A percentile compares a stretch with the other conserved stretches of the same genome.
Conservation (phyloP, 495 filamentous ascomycete genomes). For the Trichoderma reesei region DNA sequence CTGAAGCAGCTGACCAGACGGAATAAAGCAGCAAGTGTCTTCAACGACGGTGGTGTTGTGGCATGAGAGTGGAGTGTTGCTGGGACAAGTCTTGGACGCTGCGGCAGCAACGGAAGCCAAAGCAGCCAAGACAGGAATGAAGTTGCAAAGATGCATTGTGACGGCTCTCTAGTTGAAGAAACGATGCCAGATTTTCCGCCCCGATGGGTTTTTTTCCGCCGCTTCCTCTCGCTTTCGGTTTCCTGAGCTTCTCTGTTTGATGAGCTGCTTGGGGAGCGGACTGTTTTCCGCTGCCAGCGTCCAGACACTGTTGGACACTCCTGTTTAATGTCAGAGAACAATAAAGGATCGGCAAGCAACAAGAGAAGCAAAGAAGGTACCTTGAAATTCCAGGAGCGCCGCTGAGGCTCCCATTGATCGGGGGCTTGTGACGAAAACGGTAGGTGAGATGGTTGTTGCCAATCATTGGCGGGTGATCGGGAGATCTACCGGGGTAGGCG, state of each 20-base stretch:
- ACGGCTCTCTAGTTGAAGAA: neutral
- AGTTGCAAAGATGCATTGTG: neutral
- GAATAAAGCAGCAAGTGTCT: slow-evolving; percentile 70
- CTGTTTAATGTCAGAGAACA: neutral
- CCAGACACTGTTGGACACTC: neutral
- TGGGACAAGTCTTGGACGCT: slow-evolving; percentile 18
- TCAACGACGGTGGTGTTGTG: slow-evolving; percentile 28
- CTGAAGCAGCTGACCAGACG: slow-evolving; percentile 62
- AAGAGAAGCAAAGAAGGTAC: neutral
- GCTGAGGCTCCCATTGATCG: neutral
- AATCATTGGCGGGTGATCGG: neutral
- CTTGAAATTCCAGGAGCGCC: neutral
- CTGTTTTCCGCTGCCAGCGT: too few species aligned
- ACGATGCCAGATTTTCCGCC: neutral
- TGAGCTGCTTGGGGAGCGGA: neutral
- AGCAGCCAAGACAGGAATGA: neutral
- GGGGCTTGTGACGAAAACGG: neutral
- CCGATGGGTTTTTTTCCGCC: neutral
- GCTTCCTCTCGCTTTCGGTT: neutral
- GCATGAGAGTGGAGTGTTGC: slow-evolving; percentile 25
- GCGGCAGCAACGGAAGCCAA: slow-evolving; percentile 10
- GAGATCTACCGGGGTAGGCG: neutral
- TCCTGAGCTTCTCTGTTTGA: neutral
- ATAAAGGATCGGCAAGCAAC: neutral
- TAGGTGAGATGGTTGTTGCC: neutral